Conservation (phyloP, 192 early-diverging fungal species). For the Spizellomyces sp. region DNA sequence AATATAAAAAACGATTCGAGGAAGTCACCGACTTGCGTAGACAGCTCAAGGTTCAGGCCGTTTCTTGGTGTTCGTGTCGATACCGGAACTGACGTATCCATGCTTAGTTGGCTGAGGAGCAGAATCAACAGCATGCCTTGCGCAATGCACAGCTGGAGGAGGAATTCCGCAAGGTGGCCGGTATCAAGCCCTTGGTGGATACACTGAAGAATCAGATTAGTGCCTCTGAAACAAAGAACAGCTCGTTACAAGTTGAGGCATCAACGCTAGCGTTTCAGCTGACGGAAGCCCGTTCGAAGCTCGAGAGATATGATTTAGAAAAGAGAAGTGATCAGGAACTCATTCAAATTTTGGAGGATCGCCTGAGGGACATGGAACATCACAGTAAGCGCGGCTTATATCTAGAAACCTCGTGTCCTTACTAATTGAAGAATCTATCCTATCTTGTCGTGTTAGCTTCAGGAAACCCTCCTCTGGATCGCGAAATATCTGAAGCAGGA, state of each 20-base stretch:
- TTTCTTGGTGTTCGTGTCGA: neutral
- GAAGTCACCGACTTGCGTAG: slow-evolving; percentile 79
- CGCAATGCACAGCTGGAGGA: slow-evolving; percentile 82
- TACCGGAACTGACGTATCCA: neutral
- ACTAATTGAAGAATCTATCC: no score
- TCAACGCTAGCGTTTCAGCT: slow-evolving; percentile 73
- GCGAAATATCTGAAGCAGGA: no score
- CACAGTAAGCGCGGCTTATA: slow-evolving; percentile 35
- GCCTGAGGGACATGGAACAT: slow-evolving; percentile 80
- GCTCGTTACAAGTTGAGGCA: slow-evolving; percentile 67
- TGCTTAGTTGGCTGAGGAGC: slow-evolving; percentile 56
- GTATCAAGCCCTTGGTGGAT: slow-evolving; percentile 82
- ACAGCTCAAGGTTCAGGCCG: slow-evolving; percentile 62
- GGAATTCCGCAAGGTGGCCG: slow-evolving; percentile 79
- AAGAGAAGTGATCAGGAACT: slow-evolving; percentile 70
- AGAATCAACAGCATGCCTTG: slow-evolving; percentile 68
- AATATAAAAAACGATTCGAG: slow-evolving; percentile 94
- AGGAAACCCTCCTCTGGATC: no score
- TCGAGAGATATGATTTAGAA: slow-evolving; percentile 67
- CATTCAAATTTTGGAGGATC: slow-evolving; percentile 78
- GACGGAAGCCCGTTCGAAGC: slow-evolving; percentile 58
- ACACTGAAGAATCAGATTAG: slow-evolving; percentile 83
- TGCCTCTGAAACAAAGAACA: slow-evolving; percentile 73
- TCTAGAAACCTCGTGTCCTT: no score
- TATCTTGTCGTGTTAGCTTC: no score